Base-by-base conservation (phyloP, 306 rosid genomes). In the Inga laurina region DNA sequence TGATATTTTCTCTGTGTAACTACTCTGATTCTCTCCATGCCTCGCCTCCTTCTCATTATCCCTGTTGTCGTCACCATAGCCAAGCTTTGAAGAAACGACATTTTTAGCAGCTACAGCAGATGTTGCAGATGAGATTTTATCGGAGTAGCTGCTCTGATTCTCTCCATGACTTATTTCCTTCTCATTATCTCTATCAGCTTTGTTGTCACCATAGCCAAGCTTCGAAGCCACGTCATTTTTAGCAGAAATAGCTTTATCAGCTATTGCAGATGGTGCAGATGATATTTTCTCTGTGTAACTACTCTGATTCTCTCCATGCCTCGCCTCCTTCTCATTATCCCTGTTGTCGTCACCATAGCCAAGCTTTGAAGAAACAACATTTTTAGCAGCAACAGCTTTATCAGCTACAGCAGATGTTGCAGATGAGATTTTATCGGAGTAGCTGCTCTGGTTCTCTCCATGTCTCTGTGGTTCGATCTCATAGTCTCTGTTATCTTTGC, bases 41-140 rank as follows among this genome's bases (percentile, higher is more conserved):
- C 30, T 27, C 1, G 30, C 30, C 30, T 27, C 30, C 30, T 27
- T 27, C 30, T 27, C 30, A 27, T 27, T 27, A 27, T 27, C 30
- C 30, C 30, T 27, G 30, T 27, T 27, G 30, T 27, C 1, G 30
- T 27, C 30, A 27, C 30, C 30, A 27, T 27, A 27, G 30, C 30
- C 30, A 27, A 27, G 30, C 30, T 27, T 27, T 1, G 30, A 1
- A 27, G 30, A 27, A 27, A 27, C n/a, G 5, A 19, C 81, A 24
- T 86, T 84, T 80, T 83, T 81, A 35, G 89, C 84, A 10, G 87
- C 65, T 48, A 84, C 18, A 4, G 88, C 85, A 37, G 83, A 52
- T 8, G 68, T 82, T 11, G 75, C 84, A 4, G 75, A 44, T 1
- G 85, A 56, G 3, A 81, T 82, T n/a, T 61, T 84, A 5, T 81